phyloP scores from a whole-genome alignment of 192 early-diverging fungal genomes.

The Radiomyces spectabilis region DNA sequence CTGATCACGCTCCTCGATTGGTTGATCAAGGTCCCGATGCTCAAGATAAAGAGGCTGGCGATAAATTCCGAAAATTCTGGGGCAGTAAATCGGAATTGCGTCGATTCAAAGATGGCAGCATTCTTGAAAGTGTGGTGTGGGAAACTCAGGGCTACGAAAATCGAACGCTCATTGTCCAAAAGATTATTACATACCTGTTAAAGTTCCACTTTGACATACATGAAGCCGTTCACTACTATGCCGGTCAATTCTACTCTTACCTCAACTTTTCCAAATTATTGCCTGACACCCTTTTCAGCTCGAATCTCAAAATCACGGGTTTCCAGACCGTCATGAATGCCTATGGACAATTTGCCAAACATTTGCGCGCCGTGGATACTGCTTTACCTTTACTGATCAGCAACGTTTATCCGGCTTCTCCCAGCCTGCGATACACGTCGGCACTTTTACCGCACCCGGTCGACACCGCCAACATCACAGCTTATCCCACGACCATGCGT shows the following conservation, averaged over 20 bases:
- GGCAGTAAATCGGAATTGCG: conserved; percentile 85
- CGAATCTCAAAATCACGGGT: conserved; percentile 29
- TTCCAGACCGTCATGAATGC: conserved; percentile 64
- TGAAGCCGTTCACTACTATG: conserved; percentile 50
- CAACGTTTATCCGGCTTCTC: conserved; percentile 45
- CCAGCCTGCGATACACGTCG: conserved; percentile 66
- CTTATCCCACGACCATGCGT: conserved; percentile 37
- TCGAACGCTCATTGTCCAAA: conserved; percentile 65
- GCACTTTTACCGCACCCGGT: conserved; percentile 68
- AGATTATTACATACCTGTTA: conserved; percentile 74
- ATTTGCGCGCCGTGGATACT: conserved; percentile 51
- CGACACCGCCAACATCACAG: conserved; percentile 31
- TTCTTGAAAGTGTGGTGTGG: conserved; percentile 87
- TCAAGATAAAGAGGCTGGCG: conserved; percentile 55
- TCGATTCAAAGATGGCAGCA: conserved; percentile 91
- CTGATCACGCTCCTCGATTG: conserved; percentile 54
- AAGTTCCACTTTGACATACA: conserved; percentile 60
- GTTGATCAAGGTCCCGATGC: conserved; percentile 88
- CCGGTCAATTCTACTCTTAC: conserved; percentile 58
- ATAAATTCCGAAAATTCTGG: conserved; percentile 77
- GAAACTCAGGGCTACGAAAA: conserved; percentile 50
- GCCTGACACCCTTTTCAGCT: conserved; percentile 37
- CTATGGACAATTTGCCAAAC: conserved; percentile 57
- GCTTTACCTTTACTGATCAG: conserved; percentile 60
- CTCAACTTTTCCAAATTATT: conserved; percentile 43